Evolutionary conservation across 2,329 filamentous ascomycete genomes (phyloP), one percentile per base, ranked within the genome.

Genomic region (Nemania sp.): DNA sequence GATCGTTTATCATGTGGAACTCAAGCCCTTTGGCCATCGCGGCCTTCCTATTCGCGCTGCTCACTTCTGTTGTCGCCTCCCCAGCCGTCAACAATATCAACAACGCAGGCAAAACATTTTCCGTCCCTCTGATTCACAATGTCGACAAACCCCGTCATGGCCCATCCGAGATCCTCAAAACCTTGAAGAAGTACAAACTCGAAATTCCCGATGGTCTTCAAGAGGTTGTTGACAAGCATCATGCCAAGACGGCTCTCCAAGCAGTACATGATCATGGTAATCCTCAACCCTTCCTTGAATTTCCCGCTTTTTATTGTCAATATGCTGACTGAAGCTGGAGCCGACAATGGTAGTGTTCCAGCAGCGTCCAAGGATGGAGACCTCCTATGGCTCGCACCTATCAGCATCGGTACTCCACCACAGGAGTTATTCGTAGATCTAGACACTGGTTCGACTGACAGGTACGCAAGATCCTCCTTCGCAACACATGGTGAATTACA

Each of bases 371-470:
- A 83, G 26, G 77, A 79, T 22, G 80, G 77, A 22, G 83, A 85
- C 69, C 74, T 82, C 61, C 77, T 82, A 61, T 85, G 80, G 76
- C 75, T 84, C 27, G 79, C 81, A 32, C 80, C 85, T 29, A 73
- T 85, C 27, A 74, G 80, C 56, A 74, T 87, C 54, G 85, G 85
- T 10, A 83, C 78, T 15, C 85, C 85, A 0, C 80, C 83, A 0
- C 85, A 87, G 68, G 77, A 74, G 5, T 63, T 87, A 49, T 82
- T 81, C 54, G 74, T 87, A 49, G 81, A 85, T n/a, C 72, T 87
- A 26, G 86, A 87, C 70, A 87, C 85, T 1, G 86, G 86, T 11
- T 88, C 86, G 7, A 80, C 83, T 10, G 86, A 88, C 66, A 78
- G 86, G 90, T 96, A 86, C 87, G 91, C 13, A 73, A 62, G 22